Evolutionary conservation across 768 basidiomycete genomes (phyloP), one percentile per base, ranked within the genome.

Genomic region (Termitomyces sp.): DNA sequence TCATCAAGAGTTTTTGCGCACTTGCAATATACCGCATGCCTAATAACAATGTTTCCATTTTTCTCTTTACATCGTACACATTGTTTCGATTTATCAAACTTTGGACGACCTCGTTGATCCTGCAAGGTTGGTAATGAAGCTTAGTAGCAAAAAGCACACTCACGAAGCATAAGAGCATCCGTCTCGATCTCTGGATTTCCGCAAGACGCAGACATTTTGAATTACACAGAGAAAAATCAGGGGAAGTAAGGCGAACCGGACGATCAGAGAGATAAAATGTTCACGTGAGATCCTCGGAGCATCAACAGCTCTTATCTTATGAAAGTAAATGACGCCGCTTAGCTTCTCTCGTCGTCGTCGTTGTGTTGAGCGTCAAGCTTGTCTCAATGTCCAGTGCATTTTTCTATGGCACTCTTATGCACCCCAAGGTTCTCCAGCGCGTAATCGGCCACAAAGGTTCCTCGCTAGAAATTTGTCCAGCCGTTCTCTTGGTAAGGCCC

Each of bases 401-500:
- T 71, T 90, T 93, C 75, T 94, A 95, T 70, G 95, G 95, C 13
- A 96, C 92, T 0, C 75, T 98, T 22, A 85, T 95, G 79, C 92
- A 94, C 64, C 93, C 94, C 6, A 82, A 81, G 50, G 88, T 98
- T 65, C 74, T 97, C 39, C 81, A 76, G 57, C 76, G 86, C 20
- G 93, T 97, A 7, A 84, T 97, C 44, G 77, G 77, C 7, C 85
- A 90, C 63, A 75, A 84, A 46, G 90, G 87, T 8, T 63, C 72
- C 8, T 75, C 85, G 60, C 76, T 96, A 2, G 67, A 81, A 53
- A 80, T 90, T 46, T 84, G 85, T 59, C 86, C 90, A 39, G 94
- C 92, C 5, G 67, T 94, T 7, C 69, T 97, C 8, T 73, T 81
- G 65, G 92, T 92, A 60, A 67, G 84, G 26, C 27, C 36, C 18